Percentiles rank a stretch among this genome's conserved stretches.
Evolutionary conservation across 805 yeast genomes (phyloP).

Genomic region (Candida arabinofermentans): DNA sequence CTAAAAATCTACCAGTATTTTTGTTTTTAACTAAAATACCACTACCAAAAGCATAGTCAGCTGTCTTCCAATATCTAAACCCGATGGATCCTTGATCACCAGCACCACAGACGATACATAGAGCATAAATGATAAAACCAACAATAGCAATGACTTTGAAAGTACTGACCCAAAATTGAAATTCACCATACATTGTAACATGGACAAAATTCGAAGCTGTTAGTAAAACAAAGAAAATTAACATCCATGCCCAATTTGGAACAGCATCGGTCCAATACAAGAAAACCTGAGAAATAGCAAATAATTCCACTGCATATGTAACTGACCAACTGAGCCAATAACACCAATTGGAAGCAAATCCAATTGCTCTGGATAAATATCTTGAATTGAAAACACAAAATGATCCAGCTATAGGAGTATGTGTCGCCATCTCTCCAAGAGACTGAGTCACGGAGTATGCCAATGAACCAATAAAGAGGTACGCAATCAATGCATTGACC

Average conservation of each 20-base stretch:
- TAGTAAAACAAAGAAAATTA: constrained; percentile 57
- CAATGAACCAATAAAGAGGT: constrained; percentile 61
- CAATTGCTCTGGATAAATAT: constrained; percentile 66
- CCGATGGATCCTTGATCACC: constrained; percentile 67
- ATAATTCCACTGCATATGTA: constrained; percentile 69
- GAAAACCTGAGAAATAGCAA: constrained; percentile 64
- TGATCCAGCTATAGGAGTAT: constrained; percentile 63
- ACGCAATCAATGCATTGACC: constrained; percentile 60
- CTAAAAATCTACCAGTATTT: constrained; percentile 57
- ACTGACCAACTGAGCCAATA: constrained; percentile 79
- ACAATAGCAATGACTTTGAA: constrained; percentile 64
- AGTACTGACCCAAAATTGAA: constrained; percentile 71
- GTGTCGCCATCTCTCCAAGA: constrained; percentile 79
- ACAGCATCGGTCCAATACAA: constrained; percentile 66
- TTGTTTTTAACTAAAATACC: constrained; percentile 48
- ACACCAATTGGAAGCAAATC: constrained; percentile 68
- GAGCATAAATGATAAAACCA: constrained; percentile 62
- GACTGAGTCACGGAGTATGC: constrained; percentile 67
- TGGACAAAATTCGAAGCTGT: constrained; percentile 57
- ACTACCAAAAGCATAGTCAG: constrained; percentile 62
- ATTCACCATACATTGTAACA: constrained; percentile 67
- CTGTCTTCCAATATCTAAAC: constrained; percentile 76
- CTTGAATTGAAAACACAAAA: constrained; percentile 65
- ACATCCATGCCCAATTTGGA: constrained; percentile 70
- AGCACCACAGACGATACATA: constrained; percentile 74